These are phyloP conservation scores for Phlegmacium glaucopus DNA, from an alignment of 768 basidiomycete species.

Conservation along the genomic window DNA sequence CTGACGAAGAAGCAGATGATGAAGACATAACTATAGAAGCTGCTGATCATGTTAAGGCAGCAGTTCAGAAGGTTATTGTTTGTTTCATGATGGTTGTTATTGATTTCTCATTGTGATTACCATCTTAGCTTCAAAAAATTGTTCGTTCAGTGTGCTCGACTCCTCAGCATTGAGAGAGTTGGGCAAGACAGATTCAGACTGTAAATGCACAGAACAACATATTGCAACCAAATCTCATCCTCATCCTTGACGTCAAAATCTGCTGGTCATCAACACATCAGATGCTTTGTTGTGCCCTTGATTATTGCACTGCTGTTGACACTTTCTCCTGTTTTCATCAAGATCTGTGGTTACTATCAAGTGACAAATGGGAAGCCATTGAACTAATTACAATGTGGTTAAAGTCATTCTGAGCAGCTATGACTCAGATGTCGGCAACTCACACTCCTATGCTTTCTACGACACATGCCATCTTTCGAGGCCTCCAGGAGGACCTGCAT, in stretches of 20 bases:
- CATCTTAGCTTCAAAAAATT: constrained; percentile 23
- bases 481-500: constrained; percentile 27
- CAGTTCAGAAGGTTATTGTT: constrained; percentile 13
- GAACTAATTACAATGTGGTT: constrained; percentile 21
- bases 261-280: constrained; percentile 31
- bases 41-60: constrained; percentile 2
- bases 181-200: constrained; percentile 12
- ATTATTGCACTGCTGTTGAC: constrained; percentile 14
- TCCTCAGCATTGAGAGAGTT: constrained; percentile 18
- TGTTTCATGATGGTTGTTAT: neutral
- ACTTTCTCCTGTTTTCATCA: constrained; percentile 11
- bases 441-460: constrained; percentile 29
- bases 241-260: constrained; percentile 29
- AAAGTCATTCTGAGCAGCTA: constrained; percentile 23
- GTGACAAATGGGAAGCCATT: constrained; percentile 24
- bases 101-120: neutral
- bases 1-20: constrained; percentile 2
- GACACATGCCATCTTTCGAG: constrained; percentile 28
- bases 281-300: constrained; percentile 28
- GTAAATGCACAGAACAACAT: neutral
- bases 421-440: constrained; percentile 31
- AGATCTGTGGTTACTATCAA: constrained; percentile 15
- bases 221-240: constrained; percentile 12
- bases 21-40: neutral
- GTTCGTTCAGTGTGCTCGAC: constrained; percentile 16